phyloP scores from a whole-genome alignment of 75 land plant species.

The Picea sitchensis region DNA sequence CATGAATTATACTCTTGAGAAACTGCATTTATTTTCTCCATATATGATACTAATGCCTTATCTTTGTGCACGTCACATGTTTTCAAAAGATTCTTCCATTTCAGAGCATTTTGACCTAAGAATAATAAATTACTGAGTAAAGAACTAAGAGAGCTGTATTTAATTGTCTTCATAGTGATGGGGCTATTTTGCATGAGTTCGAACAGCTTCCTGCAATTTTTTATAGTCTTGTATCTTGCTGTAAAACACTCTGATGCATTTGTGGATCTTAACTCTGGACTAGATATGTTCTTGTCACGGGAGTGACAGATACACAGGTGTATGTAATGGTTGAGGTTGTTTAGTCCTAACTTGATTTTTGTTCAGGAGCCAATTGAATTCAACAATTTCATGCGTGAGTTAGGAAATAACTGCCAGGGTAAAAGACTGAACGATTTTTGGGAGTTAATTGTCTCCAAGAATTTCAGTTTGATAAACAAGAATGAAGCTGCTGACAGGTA shows the following conservation, averaged over 20 bases:
- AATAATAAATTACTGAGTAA: no score
- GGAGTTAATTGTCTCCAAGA: slow-evolving; percentile 27
- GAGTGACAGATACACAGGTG: no score
- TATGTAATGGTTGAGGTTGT: background rate
- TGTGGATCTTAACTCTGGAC: background rate
- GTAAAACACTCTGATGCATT: background rate
- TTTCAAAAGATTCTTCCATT: no score
- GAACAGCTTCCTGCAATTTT: no score
- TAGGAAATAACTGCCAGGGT: slow-evolving; percentile 35
- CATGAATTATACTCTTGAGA: background rate
- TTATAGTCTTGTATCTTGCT: no score
- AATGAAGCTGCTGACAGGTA: slow-evolving; percentile 63
- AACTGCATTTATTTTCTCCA: background rate
- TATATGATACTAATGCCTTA: background rate
- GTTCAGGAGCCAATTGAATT: slow-evolving; percentile 54
- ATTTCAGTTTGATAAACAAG: slow-evolving; percentile 49
- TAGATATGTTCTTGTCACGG: no score
- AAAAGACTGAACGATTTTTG: slow-evolving; percentile 44
- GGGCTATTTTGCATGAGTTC: no score
- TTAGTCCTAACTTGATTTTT: background rate
- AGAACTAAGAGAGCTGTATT: no score
- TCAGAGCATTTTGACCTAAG: no score
- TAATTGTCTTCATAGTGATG: no score
- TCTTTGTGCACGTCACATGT: no score
- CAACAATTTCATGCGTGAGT: slow-evolving; percentile 38